phyloP scores from a whole-genome alignment of 169 alveolate genomes.

The Plasmodium falciparum region DNA sequence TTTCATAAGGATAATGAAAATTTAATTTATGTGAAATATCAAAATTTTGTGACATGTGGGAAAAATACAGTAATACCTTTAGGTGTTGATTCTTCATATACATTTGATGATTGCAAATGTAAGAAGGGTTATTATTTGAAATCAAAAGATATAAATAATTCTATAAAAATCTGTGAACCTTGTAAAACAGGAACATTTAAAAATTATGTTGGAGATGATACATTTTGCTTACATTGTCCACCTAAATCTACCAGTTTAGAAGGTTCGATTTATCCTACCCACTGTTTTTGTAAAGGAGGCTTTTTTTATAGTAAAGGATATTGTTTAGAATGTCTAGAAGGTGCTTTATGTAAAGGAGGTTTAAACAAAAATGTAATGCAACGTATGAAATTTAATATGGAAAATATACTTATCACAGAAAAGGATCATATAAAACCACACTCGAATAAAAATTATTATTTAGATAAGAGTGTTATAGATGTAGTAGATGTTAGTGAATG shows the following conservation, averaged over 20 bases:
- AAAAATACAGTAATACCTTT: conserved; percentile 85
- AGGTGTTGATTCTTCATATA: conserved; percentile 86
- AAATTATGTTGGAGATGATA: conserved; percentile 87
- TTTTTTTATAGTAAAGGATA: conserved; percentile 84
- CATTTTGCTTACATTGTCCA: conserved; percentile 86
- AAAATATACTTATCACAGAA: conserved; percentile 67
- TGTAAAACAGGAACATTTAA: conserved; percentile 89
- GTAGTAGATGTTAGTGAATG: conserved; percentile 85
- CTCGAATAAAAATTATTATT: conserved; percentile 84
- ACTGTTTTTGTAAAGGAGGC: conserved; percentile 88
- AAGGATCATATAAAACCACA: conserved; percentile 88
- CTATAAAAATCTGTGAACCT: conserved; percentile 81
- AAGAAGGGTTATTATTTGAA: conserved; percentile 86
- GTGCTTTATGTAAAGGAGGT: conserved; percentile 89
- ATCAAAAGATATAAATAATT: conserved; percentile 15
- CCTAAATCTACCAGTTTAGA: conserved; percentile 84
- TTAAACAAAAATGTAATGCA: conserved; percentile 64
- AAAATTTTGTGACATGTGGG: conserved; percentile 82
- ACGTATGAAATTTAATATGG: conserved; percentile 48
- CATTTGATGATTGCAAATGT: conserved; percentile 87
- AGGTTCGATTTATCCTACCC: conserved; percentile 86
- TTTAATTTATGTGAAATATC: conserved; percentile 40
- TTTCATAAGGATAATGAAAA: conserved; percentile 30
- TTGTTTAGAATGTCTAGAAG: conserved; percentile 88
- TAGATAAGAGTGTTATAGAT: conserved; percentile 80